Base-by-base conservation (phyloP, 371 early-diverging fungal species). In the Lichtheimia ornata region DNA sequence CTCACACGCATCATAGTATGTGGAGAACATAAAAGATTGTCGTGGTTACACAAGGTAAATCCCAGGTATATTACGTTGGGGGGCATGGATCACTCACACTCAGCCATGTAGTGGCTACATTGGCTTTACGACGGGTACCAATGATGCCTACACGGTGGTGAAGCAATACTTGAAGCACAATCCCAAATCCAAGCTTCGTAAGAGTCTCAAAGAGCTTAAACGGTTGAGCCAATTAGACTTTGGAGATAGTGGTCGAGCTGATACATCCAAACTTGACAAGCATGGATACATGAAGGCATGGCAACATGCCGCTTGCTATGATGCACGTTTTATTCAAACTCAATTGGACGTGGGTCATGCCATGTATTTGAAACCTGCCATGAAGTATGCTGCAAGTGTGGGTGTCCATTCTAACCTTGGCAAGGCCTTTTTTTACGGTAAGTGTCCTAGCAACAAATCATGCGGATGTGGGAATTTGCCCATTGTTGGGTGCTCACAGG, bases 41-140 rank as follows among this genome's bases (percentile, higher is more conserved):
- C 71, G 81, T 45, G 81, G 81, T 28, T 80, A 68, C 56, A 80
- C 81, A 13, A 62, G 73, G 79, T 75, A 70, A 69, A 24, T 24
- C n/a, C 47, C 47, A 22, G 47, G 47, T 47, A 1, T 47, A 22
- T 47, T 5, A 15, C 11, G 1, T 5, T 5, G 47, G 47, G n/a
- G 17, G 5, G 35, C 40, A 53, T 22, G 17, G 14, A 54, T 57
- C 30, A 41, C 17, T 41, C 2, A 17, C 15, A 13, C 11, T 11
- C 20, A 44, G 22, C 44, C 14, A 24, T 50, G 7, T 58, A 77
- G 83, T 45, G 86, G 86, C n/a, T 80, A 82, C 58, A 83, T 85
- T 47, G 84, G 84, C 3, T 87, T 85, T 50, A 84, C 84, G 22
- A 79, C 85, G 0, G 83, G 81, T 22, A 84, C 85, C 12, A 82